Base-by-base conservation (phyloP, 371 early-diverging fungal species). In the Chytridium lagenaria region DNA sequence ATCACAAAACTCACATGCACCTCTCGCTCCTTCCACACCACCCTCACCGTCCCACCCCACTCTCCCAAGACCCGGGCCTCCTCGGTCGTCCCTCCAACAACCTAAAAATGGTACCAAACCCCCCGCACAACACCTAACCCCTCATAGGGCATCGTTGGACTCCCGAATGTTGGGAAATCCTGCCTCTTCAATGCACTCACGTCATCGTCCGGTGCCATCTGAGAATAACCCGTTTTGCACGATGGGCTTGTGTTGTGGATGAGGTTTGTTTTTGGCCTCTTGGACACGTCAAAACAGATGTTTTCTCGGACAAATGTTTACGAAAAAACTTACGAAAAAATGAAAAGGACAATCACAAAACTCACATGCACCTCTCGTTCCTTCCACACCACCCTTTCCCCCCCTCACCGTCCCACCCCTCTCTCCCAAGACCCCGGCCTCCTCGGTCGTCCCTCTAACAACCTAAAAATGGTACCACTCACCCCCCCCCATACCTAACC, bases 121-220 rank as follows among this genome's bases (percentile, higher is more conserved):
- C 37, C 34, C 51, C 22, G 10, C 15, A 51, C 16, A 12, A 28
- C n/a, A n/a, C n/a, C n/a, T n/a, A n/a, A n/a, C n/a, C 1, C 30
- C 12, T n/a, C 2, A 28, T 38, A 72, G 78, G 99, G 94, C 15
- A 88, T 99, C 50, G 98, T 99, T 19, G 99, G 99, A 40, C 88
- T 99, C 72, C 99, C 99, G 77, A 99, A 99, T 81, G 96, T 98
- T 51, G 99, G 94, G 71, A 99, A 99, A 86, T 95, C 95, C 3
- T 94, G 97, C 12, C 92, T 99, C 77, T 99, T 99, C 88, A 99
- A 99, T 83, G 90, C 92, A 38, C 85, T 99, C 70, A 99, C 99
- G 39, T 91, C 90, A 68, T 87, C 88, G 57, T 83, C n/a, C 92
- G 33, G 96, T 92, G n/a, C 90, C 96, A 12, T 70, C 79, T 38